These are phyloP conservation scores for Agarophyton chilense DNA, from an alignment of 23 red algal species.

Conservation along the genomic window DNA sequence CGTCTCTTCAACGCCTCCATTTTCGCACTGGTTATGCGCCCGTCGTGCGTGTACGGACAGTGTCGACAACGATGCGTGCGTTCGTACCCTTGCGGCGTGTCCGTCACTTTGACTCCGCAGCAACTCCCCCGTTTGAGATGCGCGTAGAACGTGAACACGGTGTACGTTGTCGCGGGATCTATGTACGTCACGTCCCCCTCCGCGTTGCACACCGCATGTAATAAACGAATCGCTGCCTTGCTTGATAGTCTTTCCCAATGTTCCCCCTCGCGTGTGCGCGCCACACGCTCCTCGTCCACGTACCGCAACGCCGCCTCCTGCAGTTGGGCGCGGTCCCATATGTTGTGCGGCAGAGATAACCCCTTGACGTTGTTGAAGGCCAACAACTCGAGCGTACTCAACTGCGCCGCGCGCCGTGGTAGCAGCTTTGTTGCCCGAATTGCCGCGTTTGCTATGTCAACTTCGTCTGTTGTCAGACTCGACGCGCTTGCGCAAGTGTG, in stretches of 20 bases:
- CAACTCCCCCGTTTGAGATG: slow-evolving; percentile 60
- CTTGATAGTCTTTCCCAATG: slow-evolving; percentile 23
- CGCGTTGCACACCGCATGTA: slow-evolving; percentile 61
- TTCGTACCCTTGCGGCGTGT: slow-evolving; percentile 14
- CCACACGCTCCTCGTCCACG: not conserved
- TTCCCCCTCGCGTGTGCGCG: not conserved
- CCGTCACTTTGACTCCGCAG: slow-evolving; percentile 64
- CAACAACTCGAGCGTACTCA: slow-evolving; percentile 8
- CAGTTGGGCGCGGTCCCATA: slow-evolving; percentile 26
- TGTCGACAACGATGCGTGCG: slow-evolving; percentile 73
- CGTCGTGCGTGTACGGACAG: slow-evolving; percentile 62
- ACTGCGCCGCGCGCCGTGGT: not conserved
- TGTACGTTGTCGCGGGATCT: slow-evolving; percentile 68
- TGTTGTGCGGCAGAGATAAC: slow-evolving; percentile 11
- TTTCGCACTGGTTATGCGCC: slow-evolving; percentile 24
- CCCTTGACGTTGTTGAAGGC: slow-evolving; percentile 47
- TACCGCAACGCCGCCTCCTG: not conserved
- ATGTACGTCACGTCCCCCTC: slow-evolving; percentile 72
- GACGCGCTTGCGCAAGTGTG: not conserved
- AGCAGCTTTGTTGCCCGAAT: not conserved
- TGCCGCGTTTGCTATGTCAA: not conserved
- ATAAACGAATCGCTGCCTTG: slow-evolving; percentile 5
- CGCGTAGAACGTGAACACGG: slow-evolving; percentile 54
- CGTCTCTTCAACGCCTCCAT: slow-evolving; percentile 43
- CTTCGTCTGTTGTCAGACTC: not conserved